Evolutionary conservation across 2,329 filamentous ascomycete genomes (phyloP).

Genomic region (Aspergillus sojae): DNA sequence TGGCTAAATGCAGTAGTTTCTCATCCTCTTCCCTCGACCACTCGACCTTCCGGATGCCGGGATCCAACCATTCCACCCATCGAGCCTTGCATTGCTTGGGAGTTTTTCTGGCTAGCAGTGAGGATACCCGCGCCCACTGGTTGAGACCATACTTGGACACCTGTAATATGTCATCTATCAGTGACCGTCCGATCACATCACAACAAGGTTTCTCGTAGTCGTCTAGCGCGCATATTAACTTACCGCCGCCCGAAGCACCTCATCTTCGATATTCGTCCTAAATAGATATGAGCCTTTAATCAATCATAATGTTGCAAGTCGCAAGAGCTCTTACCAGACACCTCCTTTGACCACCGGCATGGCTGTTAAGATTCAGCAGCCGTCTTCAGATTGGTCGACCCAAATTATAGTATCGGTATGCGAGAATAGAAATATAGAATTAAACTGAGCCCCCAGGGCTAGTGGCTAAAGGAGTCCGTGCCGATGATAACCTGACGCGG

Average conservation of each 20-base stretch:
- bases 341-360: slow-evolving; percentile 70
- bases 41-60: slow-evolving; percentile 96
- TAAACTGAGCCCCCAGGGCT: slow-evolving; percentile 13
- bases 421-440: not conserved
- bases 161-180: slow-evolving; percentile 22
- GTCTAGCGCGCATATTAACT: slow-evolving; percentile 11
- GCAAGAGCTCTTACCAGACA: slow-evolving; percentile 52
- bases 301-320: not conserved
- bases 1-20: slow-evolving; percentile 92
- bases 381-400: not conserved
- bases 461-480: slow-evolving; percentile 16
- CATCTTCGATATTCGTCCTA: slow-evolving; percentile 76
- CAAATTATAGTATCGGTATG: not conserved
- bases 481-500: slow-evolving; percentile 26
- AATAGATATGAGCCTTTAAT: slow-evolving; percentile 21
- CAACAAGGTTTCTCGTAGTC: not conserved
- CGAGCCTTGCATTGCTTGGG: slow-evolving; percentile 98
- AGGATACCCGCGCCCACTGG: slow-evolving; percentile 98
- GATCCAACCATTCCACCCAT: slow-evolving; percentile 98
- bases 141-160: slow-evolving; percentile 92
- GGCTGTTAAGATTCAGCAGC: slow-evolving; percentile 25
- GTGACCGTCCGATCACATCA: slow-evolving; percentile 15
- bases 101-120: slow-evolving; percentile 93
- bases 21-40: slow-evolving; percentile 99
- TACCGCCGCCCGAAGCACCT: slow-evolving; percentile 90